Evolutionary conservation across 1,284 basidiomycete genomes (phyloP), one percentile per base, ranked within the genome.

Genomic region (Pyrrhoderma noxium): DNA sequence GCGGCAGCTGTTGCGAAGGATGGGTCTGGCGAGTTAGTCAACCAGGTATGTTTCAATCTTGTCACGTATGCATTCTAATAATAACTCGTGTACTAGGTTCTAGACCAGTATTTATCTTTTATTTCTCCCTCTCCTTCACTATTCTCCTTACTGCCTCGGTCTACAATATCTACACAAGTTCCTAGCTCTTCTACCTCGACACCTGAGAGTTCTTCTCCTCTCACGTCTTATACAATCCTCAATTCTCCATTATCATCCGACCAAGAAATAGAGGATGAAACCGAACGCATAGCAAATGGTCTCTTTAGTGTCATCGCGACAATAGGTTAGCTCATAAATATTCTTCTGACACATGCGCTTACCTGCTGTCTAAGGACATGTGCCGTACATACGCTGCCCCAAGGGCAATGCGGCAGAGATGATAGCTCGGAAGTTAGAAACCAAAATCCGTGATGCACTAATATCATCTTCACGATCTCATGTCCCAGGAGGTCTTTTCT

Each of bases 331-430:
- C 67, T 7, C 18, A 8, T 37, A 39, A 39, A 13, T 8, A 39
- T n/a, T 21, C 39, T 8, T 39, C 41, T 18, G 38, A 5, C n/a
- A 18, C 14, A 25, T 19, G 27, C 11, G 27, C 27, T 31, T 31
- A n/a, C 13, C 8, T 38, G 27, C 19, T 44, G 42, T 49, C 16
- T 34, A 18, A 93, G 92, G 90, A 1, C 88, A 91, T 58, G 85
- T 97, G 5, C 96, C 96, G 3, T 89, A 96, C 62, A 98, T 99
- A 56, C 85, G 96, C 27, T 89, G 90, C 54, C 96, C 96, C 2
- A 75, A 87, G 61, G 95, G 95, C 0, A 98, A 98, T 65, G 96
- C 96, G 2, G 95, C 95, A 16, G 96, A 99, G 68, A 96, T 98
- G 89, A 86, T 99, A 1, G 93, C 94, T 1, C 87, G 93, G 65